Evolutionary conservation across 2,329 filamentous ascomycete species (phyloP), one percentile per base, ranked within the genome.

Genomic region (Ceratocystis smalleyi): DNA sequence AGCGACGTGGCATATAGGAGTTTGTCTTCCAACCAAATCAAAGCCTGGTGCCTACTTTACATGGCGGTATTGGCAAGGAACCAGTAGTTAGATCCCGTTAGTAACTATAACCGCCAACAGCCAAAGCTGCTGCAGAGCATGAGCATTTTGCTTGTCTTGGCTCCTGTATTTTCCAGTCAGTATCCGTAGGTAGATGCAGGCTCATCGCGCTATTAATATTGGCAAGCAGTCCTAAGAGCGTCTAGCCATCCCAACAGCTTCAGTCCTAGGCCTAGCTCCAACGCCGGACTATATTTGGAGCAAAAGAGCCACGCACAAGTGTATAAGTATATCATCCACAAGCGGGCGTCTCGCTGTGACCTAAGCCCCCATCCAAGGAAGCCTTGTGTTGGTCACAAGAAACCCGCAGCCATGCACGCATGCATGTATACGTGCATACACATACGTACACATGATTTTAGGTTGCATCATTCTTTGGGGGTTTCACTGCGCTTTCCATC

Each of bases 381-480:
- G 27, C 27, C 24, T 57, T 35, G 27, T 35, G 54, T n/a, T 57
- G 15, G 27, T 30, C 27, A 35, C 22, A 30, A 15, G 17, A n/a
- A 30, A 19, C 54, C 30, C n/a, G 54, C 12, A 30, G 51, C 10
- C 30, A 54, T 54, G 6, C 51, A 35, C 24, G 27, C 15, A 32
- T 57, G 30, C 30, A 12, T 35, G 30, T 30, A 19, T 35, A 24
- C 27, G 17, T 57, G 27, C 54, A 24, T 57, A 24, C 30, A 57
- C 19, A 27, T 12, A 24, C 49, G 24, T 35, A 22, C 54, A 57
- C 54, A 57, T 57, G 54, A 35, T 57, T 57, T 35, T 19, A 7
- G 54, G 54, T 57, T 32, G 54, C 54, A 57, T 57, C 27, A n/a
- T 57, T 32, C 24, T 35, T 57, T 57, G 54, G 54, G 54, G 54